phyloP scores from a whole-genome alignment of 192 early-diverging fungal species.

The Jimgerdemannia lactiflua region DNA sequence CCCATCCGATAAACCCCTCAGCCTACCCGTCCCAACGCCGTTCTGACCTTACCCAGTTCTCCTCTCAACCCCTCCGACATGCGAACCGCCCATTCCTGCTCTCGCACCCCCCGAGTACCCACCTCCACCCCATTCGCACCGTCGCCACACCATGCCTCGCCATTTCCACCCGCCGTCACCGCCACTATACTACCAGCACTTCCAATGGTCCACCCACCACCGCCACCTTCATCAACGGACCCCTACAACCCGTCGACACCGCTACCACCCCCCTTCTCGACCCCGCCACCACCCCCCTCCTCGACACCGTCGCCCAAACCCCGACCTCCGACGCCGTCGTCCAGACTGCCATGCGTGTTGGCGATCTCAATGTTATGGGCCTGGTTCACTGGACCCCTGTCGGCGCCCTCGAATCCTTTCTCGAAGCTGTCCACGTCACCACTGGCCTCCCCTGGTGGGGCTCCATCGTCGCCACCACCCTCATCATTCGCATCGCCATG shows the following conservation, averaged over 20 bases:
- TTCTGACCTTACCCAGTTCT: background rate
- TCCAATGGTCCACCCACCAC: constrained; percentile 1
- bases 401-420: constrained; percentile 61
- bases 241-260: constrained; percentile 19
- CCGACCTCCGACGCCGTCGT: constrained; percentile 35
- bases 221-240: constrained; percentile 21
- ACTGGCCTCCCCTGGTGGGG: constrained; percentile 94
- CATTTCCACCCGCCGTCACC: background rate
- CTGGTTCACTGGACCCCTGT: constrained; percentile 70
- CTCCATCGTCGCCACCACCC: constrained; percentile 70
- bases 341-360: constrained; percentile 66
- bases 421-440: constrained; percentile 79
- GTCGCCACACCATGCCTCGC: background rate
- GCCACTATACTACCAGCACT: background rate
- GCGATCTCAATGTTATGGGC: constrained; percentile 84
- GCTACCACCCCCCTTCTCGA: too few relatives aligned
- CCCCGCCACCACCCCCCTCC: constrained; percentile 7
- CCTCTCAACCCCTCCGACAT: background rate
- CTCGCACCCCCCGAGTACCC: background rate
- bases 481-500: constrained; percentile 64
- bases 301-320: constrained; percentile 29
- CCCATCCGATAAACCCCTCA: too few relatives aligned
- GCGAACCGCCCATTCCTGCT: background rate
- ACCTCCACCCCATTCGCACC: background rate
- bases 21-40: background rate